Conservation (phyloP, 2,329 filamentous ascomycete species). For the Pseudohalonectria lignicola region DNA sequence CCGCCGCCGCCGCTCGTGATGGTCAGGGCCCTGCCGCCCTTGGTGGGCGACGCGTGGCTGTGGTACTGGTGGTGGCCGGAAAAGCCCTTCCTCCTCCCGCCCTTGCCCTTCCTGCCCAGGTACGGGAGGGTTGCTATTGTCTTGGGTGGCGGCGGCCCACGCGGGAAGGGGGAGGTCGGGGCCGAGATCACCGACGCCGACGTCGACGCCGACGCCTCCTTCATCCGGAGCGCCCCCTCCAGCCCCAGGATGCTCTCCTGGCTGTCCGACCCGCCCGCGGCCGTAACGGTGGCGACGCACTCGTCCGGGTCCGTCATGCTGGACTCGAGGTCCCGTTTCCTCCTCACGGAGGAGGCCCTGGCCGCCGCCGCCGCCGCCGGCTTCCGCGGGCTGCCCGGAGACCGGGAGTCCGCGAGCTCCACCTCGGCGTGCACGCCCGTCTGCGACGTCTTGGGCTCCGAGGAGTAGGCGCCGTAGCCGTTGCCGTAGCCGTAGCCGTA, state of each 20-base stretch:
- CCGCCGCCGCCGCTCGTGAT: not conserved
- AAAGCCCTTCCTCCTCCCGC: not conserved
- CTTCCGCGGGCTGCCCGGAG: not conserved
- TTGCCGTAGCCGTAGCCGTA: not conserved
- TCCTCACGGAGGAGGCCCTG: too few species aligned
- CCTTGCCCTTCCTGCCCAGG: not conserved
- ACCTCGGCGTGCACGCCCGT: too few species aligned
- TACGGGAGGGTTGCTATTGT: too few species aligned
- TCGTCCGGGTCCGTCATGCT: not conserved
- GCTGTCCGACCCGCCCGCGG: not conserved
- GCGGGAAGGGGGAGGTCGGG: too few species aligned
- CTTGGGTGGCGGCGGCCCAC: too few species aligned
- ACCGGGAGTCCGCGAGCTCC: too few species aligned
- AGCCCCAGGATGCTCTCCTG: constrained; percentile 3
- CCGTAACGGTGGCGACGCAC: not conserved
- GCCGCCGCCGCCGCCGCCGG: not conserved
- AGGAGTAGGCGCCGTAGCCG: not conserved
- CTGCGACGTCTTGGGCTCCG: too few species aligned
- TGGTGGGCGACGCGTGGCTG: not conserved
- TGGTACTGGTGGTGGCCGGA: too few species aligned
- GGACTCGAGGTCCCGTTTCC: not conserved
- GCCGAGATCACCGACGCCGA: not conserved
- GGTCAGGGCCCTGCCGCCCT: not conserved
- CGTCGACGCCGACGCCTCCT: not conserved
- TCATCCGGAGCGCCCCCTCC: not conserved